Conservation (phyloP, 495 filamentous ascomycete species). For the Mytilinidion resinicola region DNA sequence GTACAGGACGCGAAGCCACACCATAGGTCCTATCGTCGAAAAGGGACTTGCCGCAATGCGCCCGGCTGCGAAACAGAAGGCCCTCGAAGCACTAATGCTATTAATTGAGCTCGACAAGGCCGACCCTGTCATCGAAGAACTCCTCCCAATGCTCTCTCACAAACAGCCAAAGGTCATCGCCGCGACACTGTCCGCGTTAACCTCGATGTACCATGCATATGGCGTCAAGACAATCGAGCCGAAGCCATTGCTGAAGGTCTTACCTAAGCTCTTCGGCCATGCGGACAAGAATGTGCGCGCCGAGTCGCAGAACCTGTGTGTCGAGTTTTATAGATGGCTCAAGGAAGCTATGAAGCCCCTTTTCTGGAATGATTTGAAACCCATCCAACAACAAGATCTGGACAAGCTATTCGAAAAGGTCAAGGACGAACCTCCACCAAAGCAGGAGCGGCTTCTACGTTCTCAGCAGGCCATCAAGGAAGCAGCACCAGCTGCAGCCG, state of each 20-base stretch:
- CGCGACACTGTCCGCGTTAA: slow-evolving; percentile 71
- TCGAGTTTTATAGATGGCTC: slow-evolving; percentile 95
- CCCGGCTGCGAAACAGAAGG: slow-evolving; percentile 78
- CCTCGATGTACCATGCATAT: slow-evolving; percentile 80
- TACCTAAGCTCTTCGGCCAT: slow-evolving; percentile 90
- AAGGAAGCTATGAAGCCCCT: slow-evolving; percentile 96
- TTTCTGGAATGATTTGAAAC: slow-evolving; percentile 94
- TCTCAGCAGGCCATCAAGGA: slow-evolving; percentile 82
- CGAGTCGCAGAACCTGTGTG: slow-evolving; percentile 83
- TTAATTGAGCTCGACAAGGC: slow-evolving; percentile 87
- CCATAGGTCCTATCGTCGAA: slow-evolving; percentile 74
- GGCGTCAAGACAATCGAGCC: slow-evolving; percentile 96
- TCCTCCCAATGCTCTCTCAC: slow-evolving; percentile 76
- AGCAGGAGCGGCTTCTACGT: slow-evolving; percentile 82
- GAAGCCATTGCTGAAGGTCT: slow-evolving; percentile 82
- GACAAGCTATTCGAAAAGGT: slow-evolving; percentile 91
- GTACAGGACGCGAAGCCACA: slow-evolving; percentile 62
- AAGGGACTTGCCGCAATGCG: slow-evolving; percentile 85
- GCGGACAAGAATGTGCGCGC: slow-evolving; percentile 98
- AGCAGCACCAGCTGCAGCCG: slow-evolving; percentile 53
- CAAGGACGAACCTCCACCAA: slow-evolving; percentile 79
- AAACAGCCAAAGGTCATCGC: slow-evolving; percentile 95
- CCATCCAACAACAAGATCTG: slow-evolving; percentile 88
- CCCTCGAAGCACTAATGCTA: slow-evolving; percentile 79
- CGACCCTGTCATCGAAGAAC: slow-evolving; percentile 80